Percentiles rank a stretch among this genome's conserved stretches.
Evolutionary conservation across 805 yeast species (phyloP).

Genomic region (Wickerhamomyces canadensis): DNA sequence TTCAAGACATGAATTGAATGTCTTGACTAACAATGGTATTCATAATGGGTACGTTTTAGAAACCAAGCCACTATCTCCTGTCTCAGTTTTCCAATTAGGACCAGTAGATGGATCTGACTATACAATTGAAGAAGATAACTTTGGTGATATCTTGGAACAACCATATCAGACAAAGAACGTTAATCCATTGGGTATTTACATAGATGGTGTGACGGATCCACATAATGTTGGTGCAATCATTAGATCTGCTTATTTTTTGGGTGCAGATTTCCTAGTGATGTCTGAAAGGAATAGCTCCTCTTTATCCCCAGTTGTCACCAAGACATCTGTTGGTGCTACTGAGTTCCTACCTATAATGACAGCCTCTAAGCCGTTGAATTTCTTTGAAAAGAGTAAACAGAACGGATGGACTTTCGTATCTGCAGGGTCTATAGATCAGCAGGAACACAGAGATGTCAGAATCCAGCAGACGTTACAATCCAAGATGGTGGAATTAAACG

Average conservation of each 20-base stretch:
- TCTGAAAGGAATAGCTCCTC: slow-evolving; percentile 70
- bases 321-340: slow-evolving; percentile 80
- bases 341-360: slow-evolving; percentile 64
- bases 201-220: slow-evolving; percentile 82
- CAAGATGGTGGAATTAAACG: slow-evolving; percentile 34
- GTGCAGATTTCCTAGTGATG: slow-evolving; percentile 72
- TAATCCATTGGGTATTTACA: slow-evolving; percentile 64
- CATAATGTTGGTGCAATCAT: slow-evolving; percentile 83
- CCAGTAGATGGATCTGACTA: slow-evolving; percentile 12
- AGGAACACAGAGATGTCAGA: slow-evolving; percentile 25
- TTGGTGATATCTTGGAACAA: slow-evolving; percentile 21
- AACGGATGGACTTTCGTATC: slow-evolving; percentile 71
- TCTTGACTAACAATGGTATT: slow-evolving; percentile 58
- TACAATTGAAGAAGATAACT: slow-evolving; percentile 20
- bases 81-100: slow-evolving; percentile 25
- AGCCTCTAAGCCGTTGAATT: slow-evolving; percentile 51
- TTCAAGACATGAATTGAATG: slow-evolving; percentile 46
- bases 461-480: slow-evolving; percentile 24
- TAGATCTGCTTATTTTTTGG: slow-evolving; percentile 74
- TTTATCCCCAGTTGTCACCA: slow-evolving; percentile 70
- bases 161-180: slow-evolving; percentile 19
- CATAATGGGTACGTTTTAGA: slow-evolving; percentile 79
- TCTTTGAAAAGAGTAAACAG: slow-evolving; percentile 48
- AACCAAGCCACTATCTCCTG: slow-evolving; percentile 44
- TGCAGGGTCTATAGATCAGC: slow-evolving; percentile 38